Base-by-base conservation (phyloP, 352 stramenopile genomes). In the Globisporangium paroecandrum region DNA sequence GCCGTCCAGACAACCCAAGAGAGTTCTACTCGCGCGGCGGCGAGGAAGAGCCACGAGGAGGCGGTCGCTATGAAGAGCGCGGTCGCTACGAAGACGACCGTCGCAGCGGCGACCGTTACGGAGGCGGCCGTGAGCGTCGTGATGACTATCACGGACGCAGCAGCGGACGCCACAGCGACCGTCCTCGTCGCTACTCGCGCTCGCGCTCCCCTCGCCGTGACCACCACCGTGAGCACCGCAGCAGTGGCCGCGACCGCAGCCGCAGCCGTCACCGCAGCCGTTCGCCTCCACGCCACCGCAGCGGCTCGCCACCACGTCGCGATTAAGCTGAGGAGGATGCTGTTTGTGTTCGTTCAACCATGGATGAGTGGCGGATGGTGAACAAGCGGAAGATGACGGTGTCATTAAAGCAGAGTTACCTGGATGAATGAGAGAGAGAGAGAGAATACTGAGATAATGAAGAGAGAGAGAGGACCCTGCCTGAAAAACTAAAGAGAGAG, bases 1-100 rank as follows among this genome's bases (percentile, higher is more conserved):
- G 82, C 66, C 83, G 83, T 24, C 83, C 83, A 9, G 83, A 92
- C 67, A 92, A 92, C 78, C 83, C 83, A 57, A 69, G 82, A 46
- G 83, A 92, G 71, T 92, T 88, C 53, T 92, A 92, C 73, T 81
- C 76, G n/a, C 68, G 71, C 15, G 34, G 41, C 1, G 70, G 70
- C 2, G 75, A 77, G 43, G 74, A 75, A 15, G 68, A 75, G 32
- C 68, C 68, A 61, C 59, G 68, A 24, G 58, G 66, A 51, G 54
- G 65, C 24, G 67, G 55, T 58, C 49, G 69, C n/a, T 77, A 69
- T 43, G 74, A 75, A 18, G 68, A 75, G 32, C 68, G 70, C 62
- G 60, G 70, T 51, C 68, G 69, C 36, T 75, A 71, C 62, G 66
- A 49, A 32, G 36, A 68, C 4, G 62, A 62, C 34, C 51, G 62